Base-by-base conservation (phyloP, 2,329 filamentous ascomycete genomes). In the Colletotrichum caudatum region DNA sequence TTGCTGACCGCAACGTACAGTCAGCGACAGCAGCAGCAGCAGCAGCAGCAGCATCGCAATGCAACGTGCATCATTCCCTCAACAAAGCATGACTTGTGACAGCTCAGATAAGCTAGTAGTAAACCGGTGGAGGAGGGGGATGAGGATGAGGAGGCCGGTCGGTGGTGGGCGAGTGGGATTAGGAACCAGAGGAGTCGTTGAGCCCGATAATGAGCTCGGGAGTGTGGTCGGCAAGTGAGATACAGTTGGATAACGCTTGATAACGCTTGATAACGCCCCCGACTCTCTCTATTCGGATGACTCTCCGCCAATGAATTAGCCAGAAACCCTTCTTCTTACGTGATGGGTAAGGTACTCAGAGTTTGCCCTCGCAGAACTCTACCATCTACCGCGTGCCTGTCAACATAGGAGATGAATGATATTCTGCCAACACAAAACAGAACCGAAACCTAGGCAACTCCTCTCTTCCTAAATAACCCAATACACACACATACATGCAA, bases 81-180 rank as follows among this genome's bases (percentile, higher is more conserved):
- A 62, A 58, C 50, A 51, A 39, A 41, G 37, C 39, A 23, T 64
- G 59, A 51, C 59, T 39, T 46, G 23, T 64, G 35, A 64, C 46
- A 51, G n/a, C 46, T 51, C 46, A 26, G 44, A 23, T 8, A 16
- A 26, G 46, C 46, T 62, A 62, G 41, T 62, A 62, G 41, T 35
- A 46, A 29, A 60, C 9, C 18, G 44, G 41, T 18, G 41, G 41
- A 9, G 18, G 41, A 7, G 41, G 18, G 6, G 18, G 6, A 41
- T 14, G 39, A 3, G 23, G 46, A 23, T 8, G 57, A 26, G 39
- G 37, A n/a, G 56, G 35, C 20, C 9, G 4, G 35, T 44, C 35
- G 35, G 35, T 37, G 35, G 35, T 29, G 29, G 29, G 29, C 29
- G 29, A 29, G 29, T 29, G 29, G 29, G 29, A 29, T 29, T 29